phyloP scores from a whole-genome alignment of 768 basidiomycete genomes.

The Amanita thiersii region DNA sequence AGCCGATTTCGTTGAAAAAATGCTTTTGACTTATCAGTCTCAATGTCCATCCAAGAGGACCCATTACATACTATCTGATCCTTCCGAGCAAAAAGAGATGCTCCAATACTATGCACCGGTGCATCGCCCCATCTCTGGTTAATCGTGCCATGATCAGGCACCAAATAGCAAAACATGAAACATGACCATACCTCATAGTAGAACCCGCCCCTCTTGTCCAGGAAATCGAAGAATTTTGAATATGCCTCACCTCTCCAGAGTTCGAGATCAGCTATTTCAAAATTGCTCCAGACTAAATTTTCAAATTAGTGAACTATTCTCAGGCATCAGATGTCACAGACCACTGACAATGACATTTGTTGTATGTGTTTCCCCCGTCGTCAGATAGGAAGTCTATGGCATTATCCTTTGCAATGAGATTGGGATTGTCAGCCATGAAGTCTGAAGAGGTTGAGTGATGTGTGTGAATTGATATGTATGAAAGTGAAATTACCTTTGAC shows the following conservation, averaged over 20 bases:
- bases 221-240: slow-evolving; percentile 71
- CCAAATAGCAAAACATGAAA: background rate
- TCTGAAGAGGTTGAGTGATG: slow-evolving; percentile 31
- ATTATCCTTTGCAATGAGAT: slow-evolving; percentile 57
- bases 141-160: slow-evolving; percentile 3
- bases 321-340: slow-evolving; percentile 7
- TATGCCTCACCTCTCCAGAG: slow-evolving; percentile 84
- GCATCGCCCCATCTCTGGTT: slow-evolving; percentile 89
- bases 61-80: slow-evolving; percentile 55
- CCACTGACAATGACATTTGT: slow-evolving; percentile 62
- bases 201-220: slow-evolving; percentile 78
- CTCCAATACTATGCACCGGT: slow-evolving; percentile 83
- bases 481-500: slow-evolving; percentile 46
- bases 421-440: slow-evolving; percentile 61
- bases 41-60: slow-evolving; percentile 2
- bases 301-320: slow-evolving; percentile 3
- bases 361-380: slow-evolving; percentile 65
- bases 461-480: background rate
- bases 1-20: slow-evolving; percentile 93
- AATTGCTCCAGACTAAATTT: slow-evolving; percentile 85
- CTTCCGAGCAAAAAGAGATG: slow-evolving; percentile 79
- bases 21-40: slow-evolving; percentile 34
- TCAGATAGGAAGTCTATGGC: slow-evolving; percentile 78
- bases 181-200: slow-evolving; percentile 66
- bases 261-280: slow-evolving; percentile 81